Evolutionary conservation across 75 land plant genomes (phyloP).

Genomic region (Selaginella moellendorffii): DNA sequence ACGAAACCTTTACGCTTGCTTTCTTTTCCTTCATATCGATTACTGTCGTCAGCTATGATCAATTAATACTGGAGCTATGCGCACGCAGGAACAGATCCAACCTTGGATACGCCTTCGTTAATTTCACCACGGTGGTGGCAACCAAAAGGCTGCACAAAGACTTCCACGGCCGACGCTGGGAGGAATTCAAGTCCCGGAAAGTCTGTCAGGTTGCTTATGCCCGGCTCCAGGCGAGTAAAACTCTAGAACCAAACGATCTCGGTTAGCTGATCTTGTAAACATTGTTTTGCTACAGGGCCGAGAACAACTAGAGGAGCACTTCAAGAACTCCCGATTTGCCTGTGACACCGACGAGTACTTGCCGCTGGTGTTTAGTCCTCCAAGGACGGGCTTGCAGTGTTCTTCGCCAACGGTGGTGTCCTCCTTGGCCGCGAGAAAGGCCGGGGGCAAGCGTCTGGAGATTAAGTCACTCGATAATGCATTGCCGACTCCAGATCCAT

Average conservation of each 20-base stretch:
- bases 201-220: conserved; percentile 94
- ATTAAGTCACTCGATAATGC: too few species aligned
- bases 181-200: conserved; percentile 91
- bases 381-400: conserved; percentile 46
- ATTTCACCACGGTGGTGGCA: conserved; percentile 75
- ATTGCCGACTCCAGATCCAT: too few species aligned
- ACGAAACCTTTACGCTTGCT: not conserved
- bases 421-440: too few species aligned
- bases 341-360: conserved; percentile 76
- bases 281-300: conserved; percentile 39
- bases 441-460: too few species aligned
- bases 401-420: conserved; percentile 11
- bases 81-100: conserved; percentile 78
- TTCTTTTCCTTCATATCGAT: not conserved
- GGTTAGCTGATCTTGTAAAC: not conserved
- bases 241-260: not conserved
- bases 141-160: conserved; percentile 66
- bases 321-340: conserved; percentile 76
- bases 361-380: conserved; percentile 73
- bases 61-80: not conserved
- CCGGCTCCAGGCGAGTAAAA: conserved; percentile 51
- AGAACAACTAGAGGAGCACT: conserved; percentile 69
- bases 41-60: too few species aligned
- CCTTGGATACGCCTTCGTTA: conserved; percentile 96
- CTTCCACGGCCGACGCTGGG: conserved; percentile 78